phyloP scores from a whole-genome alignment of 805 yeast species.

The Candida argentea region DNA sequence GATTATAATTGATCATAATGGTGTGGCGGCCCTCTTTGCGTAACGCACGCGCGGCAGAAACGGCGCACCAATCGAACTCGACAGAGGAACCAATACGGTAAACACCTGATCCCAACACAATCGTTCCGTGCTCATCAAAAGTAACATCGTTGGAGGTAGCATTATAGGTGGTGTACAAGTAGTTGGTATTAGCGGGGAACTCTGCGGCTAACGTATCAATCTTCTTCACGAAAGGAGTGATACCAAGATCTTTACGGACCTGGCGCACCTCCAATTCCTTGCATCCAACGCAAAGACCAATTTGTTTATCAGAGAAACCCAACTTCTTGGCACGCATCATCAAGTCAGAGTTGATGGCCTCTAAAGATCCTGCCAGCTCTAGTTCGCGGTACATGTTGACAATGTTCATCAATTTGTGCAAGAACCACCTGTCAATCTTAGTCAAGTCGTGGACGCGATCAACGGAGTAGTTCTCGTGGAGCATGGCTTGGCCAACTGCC shows the following conservation, averaged over 20 bases:
- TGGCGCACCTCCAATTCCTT: constrained; percentile 76
- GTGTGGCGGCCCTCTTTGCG: constrained; percentile 83
- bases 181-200: constrained; percentile 95
- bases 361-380: constrained; percentile 42
- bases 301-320: constrained; percentile 94
- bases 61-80: constrained; percentile 99
- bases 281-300: constrained; percentile 64
- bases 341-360: constrained; percentile 55
- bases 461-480: constrained; percentile 85
- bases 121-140: constrained; percentile 82
- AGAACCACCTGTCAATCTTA: constrained; percentile 93
- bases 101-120: constrained; percentile 98
- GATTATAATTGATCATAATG: constrained; percentile 94
- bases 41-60: constrained; percentile 88
- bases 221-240: constrained; percentile 89
- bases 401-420: constrained; percentile 85
- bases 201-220: constrained; percentile 98
- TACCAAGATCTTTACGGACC: constrained; percentile 68
- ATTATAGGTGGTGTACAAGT: constrained; percentile 90
- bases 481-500: constrained; percentile 94
- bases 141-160: constrained; percentile 78
- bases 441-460: constrained; percentile 87
- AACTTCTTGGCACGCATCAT: constrained; percentile 77
- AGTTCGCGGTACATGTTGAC: constrained; percentile 80
- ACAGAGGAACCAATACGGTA: constrained; percentile 98